Evolutionary conservation across 176 grass and related monocot species (phyloP).

Genomic region (Eleusine coracana): DNA sequence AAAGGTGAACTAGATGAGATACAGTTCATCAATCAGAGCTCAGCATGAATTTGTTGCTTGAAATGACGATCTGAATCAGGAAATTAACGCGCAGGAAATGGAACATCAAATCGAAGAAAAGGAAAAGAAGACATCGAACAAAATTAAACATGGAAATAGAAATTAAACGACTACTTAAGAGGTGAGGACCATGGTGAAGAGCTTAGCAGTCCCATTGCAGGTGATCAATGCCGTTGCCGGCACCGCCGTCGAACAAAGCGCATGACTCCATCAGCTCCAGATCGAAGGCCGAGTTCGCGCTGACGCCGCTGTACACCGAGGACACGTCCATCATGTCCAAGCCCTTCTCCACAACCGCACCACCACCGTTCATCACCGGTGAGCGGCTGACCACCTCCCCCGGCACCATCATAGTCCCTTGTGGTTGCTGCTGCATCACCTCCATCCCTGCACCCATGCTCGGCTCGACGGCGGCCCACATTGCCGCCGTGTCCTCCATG

Average conservation of each 20-base stretch:
- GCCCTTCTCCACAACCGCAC: conserved; percentile 44
- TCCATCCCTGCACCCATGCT: conserved; percentile 45
- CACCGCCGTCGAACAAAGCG: conserved; percentile 44
- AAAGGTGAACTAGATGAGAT: conserved; percentile 30
- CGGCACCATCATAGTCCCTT: conserved; percentile 11
- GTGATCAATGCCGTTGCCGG: conserved; percentile 68
- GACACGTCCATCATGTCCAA: conserved; percentile 71
- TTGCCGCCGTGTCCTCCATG: conserved; percentile 63
- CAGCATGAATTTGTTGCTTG: conserved; percentile 45
- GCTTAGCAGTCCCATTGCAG: conserved; percentile 94
- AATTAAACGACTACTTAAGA: conserved; percentile 48
- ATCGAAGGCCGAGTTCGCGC: conserved; percentile 52
- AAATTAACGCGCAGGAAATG: conserved; percentile 16
- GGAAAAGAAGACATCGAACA: conserved; percentile 35
- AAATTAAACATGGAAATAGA: conserved; percentile 46
- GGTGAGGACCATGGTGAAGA: conserved; percentile 46
- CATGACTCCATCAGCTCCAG: conserved; percentile 89
- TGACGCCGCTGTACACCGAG: conserved; percentile 44
- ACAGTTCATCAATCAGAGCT: conserved; percentile 31
- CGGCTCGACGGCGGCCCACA: conserved; percentile 56
- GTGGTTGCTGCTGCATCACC: conserved; percentile 37
- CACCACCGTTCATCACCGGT: conserved; percentile 28
- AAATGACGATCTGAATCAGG: conserved; percentile 36
- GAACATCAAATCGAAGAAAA: conserved; percentile 28
- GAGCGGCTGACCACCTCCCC: conserved; percentile 14